phyloP scores from a whole-genome alignment of 306 rosid species.

The Hippophae gyantsensis region DNA sequence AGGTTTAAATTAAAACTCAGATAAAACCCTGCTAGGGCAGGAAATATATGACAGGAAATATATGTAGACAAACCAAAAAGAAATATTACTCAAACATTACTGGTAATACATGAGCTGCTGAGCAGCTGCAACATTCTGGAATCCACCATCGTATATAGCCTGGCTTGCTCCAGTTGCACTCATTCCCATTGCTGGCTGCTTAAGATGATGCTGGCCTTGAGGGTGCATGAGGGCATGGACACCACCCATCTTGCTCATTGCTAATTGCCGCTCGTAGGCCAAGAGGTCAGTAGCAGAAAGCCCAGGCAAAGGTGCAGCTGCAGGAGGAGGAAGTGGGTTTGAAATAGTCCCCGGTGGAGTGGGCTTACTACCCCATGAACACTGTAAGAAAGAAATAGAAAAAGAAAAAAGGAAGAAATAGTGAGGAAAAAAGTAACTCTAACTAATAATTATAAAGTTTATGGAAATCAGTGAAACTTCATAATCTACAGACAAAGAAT shows the following conservation, averaged over 20 bases:
- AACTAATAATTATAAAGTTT: no score
- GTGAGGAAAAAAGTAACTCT: no score
- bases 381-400: slow-evolving; percentile 31
- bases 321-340: slow-evolving; percentile 59
- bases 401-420: neutral
- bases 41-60: no score
- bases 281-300: slow-evolving; percentile 61
- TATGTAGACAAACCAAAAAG: neutral
- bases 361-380: slow-evolving; percentile 96
- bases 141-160: slow-evolving; percentile 64
- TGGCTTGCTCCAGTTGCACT: slow-evolving; percentile 41
- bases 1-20: no score
- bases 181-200: no score
- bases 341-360: slow-evolving; percentile 69
- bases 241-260: slow-evolving; percentile 63
- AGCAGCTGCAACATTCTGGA: slow-evolving; percentile 48
- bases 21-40: no score
- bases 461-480: no score
- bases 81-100: slow-evolving; percentile 9
- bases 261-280: slow-evolving; percentile 74
- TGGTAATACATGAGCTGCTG: slow-evolving; percentile 73
- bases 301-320: slow-evolving; percentile 51
- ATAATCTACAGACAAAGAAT: no score
- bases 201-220: no score
- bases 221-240: slow-evolving; percentile 39